Base-by-base conservation (phyloP, 805 yeast species). In the Monosporozyma servazzii region DNA sequence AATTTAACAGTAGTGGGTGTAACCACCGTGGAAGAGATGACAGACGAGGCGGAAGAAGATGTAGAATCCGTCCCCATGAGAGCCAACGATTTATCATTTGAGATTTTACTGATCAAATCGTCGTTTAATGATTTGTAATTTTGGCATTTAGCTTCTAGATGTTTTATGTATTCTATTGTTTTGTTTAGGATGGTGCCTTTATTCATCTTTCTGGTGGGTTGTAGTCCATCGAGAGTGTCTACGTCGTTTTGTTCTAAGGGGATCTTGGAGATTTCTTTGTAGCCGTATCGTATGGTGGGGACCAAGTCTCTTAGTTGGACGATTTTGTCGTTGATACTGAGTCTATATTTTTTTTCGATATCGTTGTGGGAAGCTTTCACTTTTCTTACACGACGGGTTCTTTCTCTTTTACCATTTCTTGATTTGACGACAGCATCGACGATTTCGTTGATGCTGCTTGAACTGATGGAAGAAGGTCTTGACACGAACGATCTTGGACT, bases 81-180 rank as follows among this genome's bases (percentile, higher is more conserved):
- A 40, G 13, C 21, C 10, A 40, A 11, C 3, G 44, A 21, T 56
- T 7, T 33, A 9, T 27, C 41, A 33, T 33, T 33, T 3, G 48
- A 36, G 8, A 33, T 53, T 48, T 40, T 51, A 54, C 55, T 66
- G 70, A 45, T 11, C 37, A 77, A 57, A 4, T 65, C 61, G 15
- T 70, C 70, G 57, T 81, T 82, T 58, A 81, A 82, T 25, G 66
- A 66, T 51, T 60, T 69, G 55, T 82, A 71, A 1, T 63, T 48
- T 1, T 74, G 78, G 58, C 82, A 82, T 59, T 82, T 84, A 54
- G 67, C 65, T 56, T 86, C 89, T 64, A 86, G 72, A 65, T 85
- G 90, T 56, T 77, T 79, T 56, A 86, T 85, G 61, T 86, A 86
- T 64, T 86, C 93, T 3, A 86, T 80, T 1, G 91, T 87, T 60